These are phyloP conservation scores for Tetrapisispora namnaoensis DNA, from an alignment of 805 yeast species.

Conservation along the genomic window DNA sequence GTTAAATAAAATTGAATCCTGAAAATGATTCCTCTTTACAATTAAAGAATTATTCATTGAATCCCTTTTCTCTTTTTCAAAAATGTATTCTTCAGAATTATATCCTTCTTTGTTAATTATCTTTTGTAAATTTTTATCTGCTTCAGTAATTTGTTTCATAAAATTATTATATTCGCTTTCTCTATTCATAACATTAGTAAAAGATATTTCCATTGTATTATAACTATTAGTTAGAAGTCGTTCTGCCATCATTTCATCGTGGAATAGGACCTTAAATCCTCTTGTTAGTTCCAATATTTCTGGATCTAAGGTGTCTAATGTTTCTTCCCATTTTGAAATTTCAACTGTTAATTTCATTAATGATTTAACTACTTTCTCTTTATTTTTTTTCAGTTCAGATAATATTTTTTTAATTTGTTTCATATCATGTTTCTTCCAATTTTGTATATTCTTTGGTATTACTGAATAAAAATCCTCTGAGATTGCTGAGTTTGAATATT, in stretches of 20 bases:
- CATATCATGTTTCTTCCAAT: conserved; percentile 9
- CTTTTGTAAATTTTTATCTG: conserved; percentile 12
- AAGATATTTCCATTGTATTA: conserved; percentile 9
- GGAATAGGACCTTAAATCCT: conserved; percentile 17
- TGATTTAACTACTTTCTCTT: conserved; percentile 13
- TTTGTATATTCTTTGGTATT: neutral
- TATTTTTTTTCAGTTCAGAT: conserved; percentile 10
- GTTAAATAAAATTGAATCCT: conserved; percentile 16
- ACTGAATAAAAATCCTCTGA: neutral
- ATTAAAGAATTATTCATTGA: conserved; percentile 14
- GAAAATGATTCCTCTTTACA: conserved; percentile 15
- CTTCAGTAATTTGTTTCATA: conserved; percentile 12
- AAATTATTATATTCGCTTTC: conserved; percentile 18
- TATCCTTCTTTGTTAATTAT: conserved; percentile 16
- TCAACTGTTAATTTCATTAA: conserved; percentile 15
- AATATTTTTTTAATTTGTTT: conserved; percentile 13
- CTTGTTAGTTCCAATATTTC: conserved; percentile 10
- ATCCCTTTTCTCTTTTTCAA: conserved; percentile 15
- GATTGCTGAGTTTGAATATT: neutral
- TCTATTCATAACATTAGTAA: conserved; percentile 19
- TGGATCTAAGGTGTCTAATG: conserved; percentile 6
- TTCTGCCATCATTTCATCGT: conserved; percentile 17
- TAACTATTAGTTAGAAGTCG: conserved; percentile 13
- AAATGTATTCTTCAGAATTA: conserved; percentile 16
- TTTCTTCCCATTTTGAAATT: conserved; percentile 15